phyloP scores from a whole-genome alignment of 2,329 filamentous ascomycete species.

The Alternaria triticina region DNA sequence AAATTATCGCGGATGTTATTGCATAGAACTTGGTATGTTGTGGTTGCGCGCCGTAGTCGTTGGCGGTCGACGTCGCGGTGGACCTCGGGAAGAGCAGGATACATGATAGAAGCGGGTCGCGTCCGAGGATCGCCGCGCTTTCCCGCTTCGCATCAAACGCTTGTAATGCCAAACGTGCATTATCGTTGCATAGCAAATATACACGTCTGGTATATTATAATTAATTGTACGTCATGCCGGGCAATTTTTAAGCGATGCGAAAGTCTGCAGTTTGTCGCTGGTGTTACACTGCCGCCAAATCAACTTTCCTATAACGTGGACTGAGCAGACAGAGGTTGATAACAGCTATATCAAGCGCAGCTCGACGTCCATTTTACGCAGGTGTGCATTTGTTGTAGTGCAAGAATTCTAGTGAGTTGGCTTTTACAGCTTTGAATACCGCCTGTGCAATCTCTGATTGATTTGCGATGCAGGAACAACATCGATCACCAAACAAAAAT shows the following conservation, averaged over 20 bases:
- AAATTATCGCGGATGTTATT: not conserved
- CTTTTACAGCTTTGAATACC: not conserved
- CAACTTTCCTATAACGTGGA: not conserved
- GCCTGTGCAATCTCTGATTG: not conserved
- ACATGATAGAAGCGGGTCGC: not conserved
- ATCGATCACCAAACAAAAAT: not conserved
- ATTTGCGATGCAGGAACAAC: not conserved
- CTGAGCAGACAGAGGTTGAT: not conserved
- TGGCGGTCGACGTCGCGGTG: not conserved
- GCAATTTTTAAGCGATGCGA: not conserved
- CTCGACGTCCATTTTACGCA: not conserved
- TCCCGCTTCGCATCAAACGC: not conserved
- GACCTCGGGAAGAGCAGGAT: not conserved
- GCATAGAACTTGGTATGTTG: not conserved
- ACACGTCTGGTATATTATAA: not conserved
- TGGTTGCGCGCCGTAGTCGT: not conserved
- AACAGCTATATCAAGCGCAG: not conserved
- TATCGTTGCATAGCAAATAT: not conserved
- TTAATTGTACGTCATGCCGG: not conserved
- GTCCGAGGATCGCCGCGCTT: not conserved
- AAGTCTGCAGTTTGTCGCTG: not conserved
- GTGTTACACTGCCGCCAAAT: not conserved
- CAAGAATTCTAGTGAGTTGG: not conserved
- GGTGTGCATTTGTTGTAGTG: not conserved
- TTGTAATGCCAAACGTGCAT: not conserved